These are phyloP conservation scores for Atractiella rhizophila DNA, from an alignment of 768 basidiomycete species.

Conservation along the genomic window DNA sequence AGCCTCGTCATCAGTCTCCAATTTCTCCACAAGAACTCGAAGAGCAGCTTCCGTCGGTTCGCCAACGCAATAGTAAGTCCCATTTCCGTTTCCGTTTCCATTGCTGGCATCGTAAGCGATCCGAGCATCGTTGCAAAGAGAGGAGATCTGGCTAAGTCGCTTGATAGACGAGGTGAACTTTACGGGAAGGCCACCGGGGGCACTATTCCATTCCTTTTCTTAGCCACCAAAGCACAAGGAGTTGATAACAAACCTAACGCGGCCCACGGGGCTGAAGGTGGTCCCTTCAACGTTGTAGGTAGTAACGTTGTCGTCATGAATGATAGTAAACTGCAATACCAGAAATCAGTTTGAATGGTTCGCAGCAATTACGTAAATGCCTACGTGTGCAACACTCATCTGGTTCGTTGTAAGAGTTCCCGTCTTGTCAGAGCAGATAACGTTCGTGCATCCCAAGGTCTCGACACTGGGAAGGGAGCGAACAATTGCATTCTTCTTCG, in stretches of 20 bases:
- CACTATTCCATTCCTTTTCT: constrained; percentile 30
- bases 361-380: background rate
- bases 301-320: constrained; percentile 32
- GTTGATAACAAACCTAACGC: constrained; percentile 26
- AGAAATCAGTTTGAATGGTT: background rate
- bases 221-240: background rate
- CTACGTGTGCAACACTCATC: constrained; percentile 55
- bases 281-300: constrained; percentile 73
- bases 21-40: constrained; percentile 81
- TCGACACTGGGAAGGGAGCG: constrained; percentile 88
- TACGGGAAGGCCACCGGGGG: constrained; percentile 24
- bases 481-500: constrained; percentile 93
- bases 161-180: constrained; percentile 20
- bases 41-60: constrained; percentile 95
- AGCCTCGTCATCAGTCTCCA: constrained; percentile 39
- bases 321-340: constrained; percentile 39
- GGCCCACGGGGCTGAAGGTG: constrained; percentile 67
- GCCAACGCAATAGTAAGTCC: constrained; percentile 53
- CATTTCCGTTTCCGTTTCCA: constrained; percentile 38
- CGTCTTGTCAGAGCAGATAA: constrained; percentile 97
- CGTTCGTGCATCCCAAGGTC: constrained; percentile 89
- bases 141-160: constrained; percentile 55
- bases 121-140: constrained; percentile 86
- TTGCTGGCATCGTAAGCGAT: constrained; percentile 52
- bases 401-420: constrained; percentile 35